Conservation (phyloP, 352 stramenopile species). For the Globisporangium lucens region DNA sequence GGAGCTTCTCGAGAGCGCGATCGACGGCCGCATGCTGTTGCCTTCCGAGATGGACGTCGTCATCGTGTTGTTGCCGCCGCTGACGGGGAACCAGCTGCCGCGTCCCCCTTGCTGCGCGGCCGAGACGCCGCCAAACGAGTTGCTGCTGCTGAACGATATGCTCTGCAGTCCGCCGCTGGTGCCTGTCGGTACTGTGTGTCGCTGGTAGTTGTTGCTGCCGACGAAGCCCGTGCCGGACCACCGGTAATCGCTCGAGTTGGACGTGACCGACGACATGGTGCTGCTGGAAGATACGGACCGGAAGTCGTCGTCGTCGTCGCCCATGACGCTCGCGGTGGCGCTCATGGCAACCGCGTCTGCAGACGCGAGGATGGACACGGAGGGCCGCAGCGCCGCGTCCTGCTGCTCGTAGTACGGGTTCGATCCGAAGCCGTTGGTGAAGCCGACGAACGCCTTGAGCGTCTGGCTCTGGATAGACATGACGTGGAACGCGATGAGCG, state of each 20-base stretch:
- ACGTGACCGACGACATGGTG: constrained; percentile 57
- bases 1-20: constrained; percentile 29
- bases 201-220: constrained; percentile 55
- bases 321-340: constrained; percentile 63
- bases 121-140: constrained; percentile 32
- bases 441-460: constrained; percentile 78
- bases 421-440: constrained; percentile 68
- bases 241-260: constrained; percentile 59
- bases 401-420: constrained; percentile 72
- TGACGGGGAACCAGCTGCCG: constrained; percentile 63
- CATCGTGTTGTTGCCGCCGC: constrained; percentile 2
- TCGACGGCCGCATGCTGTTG: constrained; percentile 27
- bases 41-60: constrained; percentile 8
- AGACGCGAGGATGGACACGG: constrained; percentile 61
- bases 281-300: constrained; percentile 64
- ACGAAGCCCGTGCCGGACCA: constrained; percentile 83
- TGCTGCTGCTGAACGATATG: constrained; percentile 20
- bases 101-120: constrained; percentile 21
- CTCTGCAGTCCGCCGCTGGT: neutral
- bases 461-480: constrained; percentile 67
- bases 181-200: constrained; percentile 26
- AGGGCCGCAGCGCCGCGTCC: constrained; percentile 49
- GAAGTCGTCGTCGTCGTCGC: constrained; percentile 78
- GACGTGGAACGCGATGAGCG: constrained; percentile 77
- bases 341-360: constrained; percentile 34